Percentiles rank a stretch among this genome's conserved stretches.
Conservation (phyloP, 352 stramenopile genomes). For the Pythium dissimile region DNA sequence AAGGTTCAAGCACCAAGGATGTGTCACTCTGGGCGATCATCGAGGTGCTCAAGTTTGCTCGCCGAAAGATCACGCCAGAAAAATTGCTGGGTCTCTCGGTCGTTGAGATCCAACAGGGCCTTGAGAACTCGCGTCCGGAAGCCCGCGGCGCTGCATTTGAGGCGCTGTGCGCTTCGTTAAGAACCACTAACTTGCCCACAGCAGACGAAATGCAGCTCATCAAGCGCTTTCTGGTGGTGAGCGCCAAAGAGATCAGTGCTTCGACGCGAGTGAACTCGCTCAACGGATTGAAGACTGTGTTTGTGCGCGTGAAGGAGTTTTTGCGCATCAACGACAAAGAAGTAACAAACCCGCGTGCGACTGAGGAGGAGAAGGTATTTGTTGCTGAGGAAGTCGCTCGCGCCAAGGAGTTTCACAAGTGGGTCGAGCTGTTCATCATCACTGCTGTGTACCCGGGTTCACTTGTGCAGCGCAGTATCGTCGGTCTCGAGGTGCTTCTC, state of each 20-base stretch:
- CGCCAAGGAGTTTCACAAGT: conserved; percentile 52
- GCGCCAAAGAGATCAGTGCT: conserved; percentile 67
- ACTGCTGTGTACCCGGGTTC: conserved; percentile 60
- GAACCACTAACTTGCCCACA: conserved; percentile 71
- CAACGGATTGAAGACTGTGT: conserved; percentile 70
- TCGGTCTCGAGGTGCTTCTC: conserved; percentile 67
- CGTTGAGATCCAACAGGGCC: conserved; percentile 48
- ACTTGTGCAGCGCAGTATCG: conserved; percentile 63
- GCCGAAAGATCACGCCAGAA: conserved; percentile 60
- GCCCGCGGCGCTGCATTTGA: conserved; percentile 74
- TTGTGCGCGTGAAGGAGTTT: conserved; percentile 73
- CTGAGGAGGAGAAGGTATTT: conserved; percentile 3
- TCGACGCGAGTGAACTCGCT: conserved; percentile 68
- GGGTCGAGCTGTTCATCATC: conserved; percentile 66
- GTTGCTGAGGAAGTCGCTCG: conserved; percentile 30
- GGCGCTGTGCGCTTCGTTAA: conserved; percentile 71
- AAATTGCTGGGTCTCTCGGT: conserved; percentile 51
- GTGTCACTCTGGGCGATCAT: conserved; percentile 66
- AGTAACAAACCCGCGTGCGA: conserved; percentile 2
- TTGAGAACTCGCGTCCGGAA: conserved; percentile 52
- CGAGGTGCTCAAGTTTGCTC: conserved; percentile 76
- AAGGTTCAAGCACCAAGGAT: conserved; percentile 27
- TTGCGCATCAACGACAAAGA: conserved; percentile 50
- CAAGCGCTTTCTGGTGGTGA: conserved; percentile 65
- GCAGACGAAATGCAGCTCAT: conserved; percentile 51